Base-by-base conservation (phyloP, 1,284 basidiomycete species). In the Melampsora larici-populina region DNA sequence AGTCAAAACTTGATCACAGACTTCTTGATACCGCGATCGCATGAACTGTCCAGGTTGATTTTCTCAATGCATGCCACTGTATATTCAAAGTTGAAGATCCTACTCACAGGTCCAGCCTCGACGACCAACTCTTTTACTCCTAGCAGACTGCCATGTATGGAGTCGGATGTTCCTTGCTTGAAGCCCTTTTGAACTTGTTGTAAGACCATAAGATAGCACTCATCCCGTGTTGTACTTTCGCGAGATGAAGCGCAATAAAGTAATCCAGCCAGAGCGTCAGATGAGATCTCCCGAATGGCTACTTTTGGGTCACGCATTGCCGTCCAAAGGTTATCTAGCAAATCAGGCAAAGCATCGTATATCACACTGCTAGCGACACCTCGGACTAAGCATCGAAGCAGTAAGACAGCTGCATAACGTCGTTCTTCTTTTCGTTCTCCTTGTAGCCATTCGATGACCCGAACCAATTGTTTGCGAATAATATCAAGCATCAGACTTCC, bases 81-180 rank as follows among this genome's bases (percentile, higher is more conserved):
- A 51, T 1, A 43, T 46, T 31, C 0, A 48, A 75, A 51, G n/a
- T 7, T 11, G 9, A 13, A 24, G 13, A n/a, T n/a, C 40, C 26
- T 21, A 81, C 87, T 81, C 79, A 94, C 94, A 88, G 94, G 93
- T 80, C 94, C 93, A 48, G 94, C 95, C 83, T 97, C 93, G 78
- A 96, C 87, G 17, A 99, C 86, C 46, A 99, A 87, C 82, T 97
- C 93, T 71, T 94, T 90, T 83, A 95, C 94, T 15, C 94, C 96
- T 73, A 99, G 87, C 49, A 99, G 83, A 24, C 93, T 95, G 1
- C 96, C 97, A 80, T 99, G 94, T 62, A 98, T 93, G 33, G 93
- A 88, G 85, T 92, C 96, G 82, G 84, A 82, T 24, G 90, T 89
- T 3, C 89, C 87, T 83, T 90, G 90, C 83, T 91, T 91, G 74